Evolutionary conservation across 495 filamentous ascomycete genomes (phyloP).

Genomic region (Penicillium maclennaniae): DNA sequence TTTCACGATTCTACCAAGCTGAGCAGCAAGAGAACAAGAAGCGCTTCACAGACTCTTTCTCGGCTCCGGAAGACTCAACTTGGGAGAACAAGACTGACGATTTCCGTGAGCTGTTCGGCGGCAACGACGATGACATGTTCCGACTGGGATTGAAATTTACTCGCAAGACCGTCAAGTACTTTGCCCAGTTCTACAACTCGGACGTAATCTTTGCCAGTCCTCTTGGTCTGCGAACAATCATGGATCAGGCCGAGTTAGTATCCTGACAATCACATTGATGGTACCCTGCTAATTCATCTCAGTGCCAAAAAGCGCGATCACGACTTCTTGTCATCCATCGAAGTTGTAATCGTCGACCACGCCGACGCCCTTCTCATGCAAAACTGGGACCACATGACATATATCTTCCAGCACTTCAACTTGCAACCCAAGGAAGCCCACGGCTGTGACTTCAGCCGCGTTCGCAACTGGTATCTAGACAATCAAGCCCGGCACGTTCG

Average conservation of each 20-base stretch:
- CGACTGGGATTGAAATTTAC: constrained; percentile 91
- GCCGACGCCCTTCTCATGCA: constrained; percentile 94
- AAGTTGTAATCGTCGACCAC: constrained; percentile 85
- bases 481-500: constrained; percentile 73
- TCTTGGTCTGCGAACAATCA: constrained; percentile 81
- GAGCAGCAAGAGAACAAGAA: constrained; percentile 96
- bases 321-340: constrained; percentile 91
- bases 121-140: constrained; percentile 97
- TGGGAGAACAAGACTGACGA: constrained; percentile 76
- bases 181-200: constrained; percentile 91
- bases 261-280: not conserved
- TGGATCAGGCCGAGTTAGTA: constrained; percentile 63
- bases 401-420: constrained; percentile 88
- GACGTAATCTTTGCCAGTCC: constrained; percentile 92
- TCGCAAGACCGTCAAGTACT: constrained; percentile 89
- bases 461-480: constrained; percentile 89
- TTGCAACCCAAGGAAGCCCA: constrained; percentile 84
- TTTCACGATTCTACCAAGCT: constrained; percentile 67
- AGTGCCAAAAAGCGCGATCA: constrained; percentile 73
- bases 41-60: constrained; percentile 79
- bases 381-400: constrained; percentile 95
- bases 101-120: constrained; percentile 84
- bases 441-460: constrained; percentile 89
- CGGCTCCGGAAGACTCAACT: constrained; percentile 57
- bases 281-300: constrained; percentile 11